These are phyloP conservation scores for Sarocladium brachiariae DNA, from an alignment of 2,329 filamentous ascomycete genomes.

Conservation along the genomic window DNA sequence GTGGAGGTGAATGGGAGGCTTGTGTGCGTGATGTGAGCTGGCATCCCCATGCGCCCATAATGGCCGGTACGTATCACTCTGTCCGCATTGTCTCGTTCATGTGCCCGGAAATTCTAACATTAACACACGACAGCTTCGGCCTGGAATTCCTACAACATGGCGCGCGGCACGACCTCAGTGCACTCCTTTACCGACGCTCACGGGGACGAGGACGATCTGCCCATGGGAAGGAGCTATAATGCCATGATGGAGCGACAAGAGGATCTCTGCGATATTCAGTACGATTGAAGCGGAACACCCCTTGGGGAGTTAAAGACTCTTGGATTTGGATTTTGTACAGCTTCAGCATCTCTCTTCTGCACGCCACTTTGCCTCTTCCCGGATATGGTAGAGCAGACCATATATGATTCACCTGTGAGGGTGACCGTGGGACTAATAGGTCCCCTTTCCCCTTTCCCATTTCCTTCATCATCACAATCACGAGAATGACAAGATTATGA, in stretches of 20 bases:
- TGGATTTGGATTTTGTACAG: constrained; percentile 9
- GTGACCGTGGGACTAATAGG: not conserved
- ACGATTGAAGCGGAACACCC: constrained; percentile 3
- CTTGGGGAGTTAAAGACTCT: not conserved
- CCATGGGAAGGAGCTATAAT: constrained; percentile 51
- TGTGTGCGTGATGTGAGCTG: constrained; percentile 84
- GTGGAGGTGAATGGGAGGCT: constrained; percentile 57
- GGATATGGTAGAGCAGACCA: not conserved
- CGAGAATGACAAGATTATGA: constrained; percentile 3
- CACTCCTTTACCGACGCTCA: constrained; percentile 69
- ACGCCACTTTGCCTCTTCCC: not conserved
- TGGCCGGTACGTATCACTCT: constrained; percentile 49
- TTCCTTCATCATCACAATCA: constrained; percentile 5
- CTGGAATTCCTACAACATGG: constrained; percentile 72
- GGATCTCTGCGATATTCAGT: constrained; percentile 16
- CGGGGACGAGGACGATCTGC: constrained; percentile 56
- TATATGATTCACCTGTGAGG: not conserved
- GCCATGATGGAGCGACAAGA: constrained; percentile 43
- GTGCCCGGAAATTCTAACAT: constrained; percentile 13
- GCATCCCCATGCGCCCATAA: constrained; percentile 77
- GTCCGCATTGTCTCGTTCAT: not conserved
- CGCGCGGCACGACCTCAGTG: constrained; percentile 67
- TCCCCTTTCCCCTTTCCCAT: not conserved
- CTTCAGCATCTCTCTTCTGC: not conserved
- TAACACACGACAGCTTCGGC: constrained; percentile 62